phyloP scores from a whole-genome alignment of 768 basidiomycete genomes.

The Cystofilobasidium bisporidii region DNA sequence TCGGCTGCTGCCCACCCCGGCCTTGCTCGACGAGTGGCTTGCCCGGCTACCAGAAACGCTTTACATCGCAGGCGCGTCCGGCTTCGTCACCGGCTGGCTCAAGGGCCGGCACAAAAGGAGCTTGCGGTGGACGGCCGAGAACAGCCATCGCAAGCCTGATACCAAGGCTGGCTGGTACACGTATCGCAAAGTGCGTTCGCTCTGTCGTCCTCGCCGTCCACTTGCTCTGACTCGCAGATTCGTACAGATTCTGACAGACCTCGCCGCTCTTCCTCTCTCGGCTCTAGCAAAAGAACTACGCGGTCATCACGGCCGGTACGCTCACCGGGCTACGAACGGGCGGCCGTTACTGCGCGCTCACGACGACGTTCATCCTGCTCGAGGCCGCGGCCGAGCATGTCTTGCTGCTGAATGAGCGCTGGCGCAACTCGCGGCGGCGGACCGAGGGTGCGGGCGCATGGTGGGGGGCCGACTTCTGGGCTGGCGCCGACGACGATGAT shows the following conservation, averaged over 20 bases:
- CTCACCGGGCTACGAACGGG: not conserved
- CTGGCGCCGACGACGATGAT: not conserved
- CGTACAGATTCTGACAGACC: too few species aligned
- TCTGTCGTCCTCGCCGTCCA: not conserved
- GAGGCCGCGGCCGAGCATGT: conserved; percentile 6
- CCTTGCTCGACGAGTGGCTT: not conserved
- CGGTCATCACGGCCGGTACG: not conserved
- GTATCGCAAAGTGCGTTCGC: conserved; percentile 10
- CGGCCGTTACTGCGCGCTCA: conserved; percentile 5
- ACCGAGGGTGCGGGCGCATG: not conserved
- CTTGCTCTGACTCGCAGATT: not conserved
- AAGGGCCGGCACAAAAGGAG: not conserved
- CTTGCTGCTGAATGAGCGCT: not conserved
- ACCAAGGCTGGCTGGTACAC: conserved; percentile 12
- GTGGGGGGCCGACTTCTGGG: conserved; percentile 5
- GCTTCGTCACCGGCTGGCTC: not conserved
- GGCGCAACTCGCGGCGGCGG: not conserved
- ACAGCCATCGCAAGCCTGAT: conserved; percentile 14
- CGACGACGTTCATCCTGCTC: not conserved
- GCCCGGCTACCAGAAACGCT: not conserved
- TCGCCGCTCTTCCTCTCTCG: not conserved
- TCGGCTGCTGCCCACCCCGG: not conserved
- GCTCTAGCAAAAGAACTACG: conserved; percentile 16
- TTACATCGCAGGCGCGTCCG: not conserved
- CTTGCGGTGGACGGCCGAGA: conserved; percentile 3